A percentile compares a stretch with the other conserved stretches of the same genome.
Conservation (phyloP, 257 asterid genomes). For the Forsythia suspensa region DNA sequence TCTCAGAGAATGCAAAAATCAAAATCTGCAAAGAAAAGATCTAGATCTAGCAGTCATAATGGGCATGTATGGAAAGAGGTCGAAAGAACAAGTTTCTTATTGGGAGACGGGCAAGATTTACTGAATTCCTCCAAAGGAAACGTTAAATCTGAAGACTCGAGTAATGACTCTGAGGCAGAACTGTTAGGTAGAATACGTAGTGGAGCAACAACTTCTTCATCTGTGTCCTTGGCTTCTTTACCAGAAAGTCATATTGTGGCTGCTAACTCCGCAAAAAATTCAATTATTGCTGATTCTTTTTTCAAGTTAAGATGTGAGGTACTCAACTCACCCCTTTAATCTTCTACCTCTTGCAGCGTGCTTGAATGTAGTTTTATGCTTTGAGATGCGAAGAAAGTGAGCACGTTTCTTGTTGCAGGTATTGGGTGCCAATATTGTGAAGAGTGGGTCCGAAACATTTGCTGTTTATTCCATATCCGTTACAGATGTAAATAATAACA, state of each 20-base stretch:
- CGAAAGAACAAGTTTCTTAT: constrained; percentile 67
- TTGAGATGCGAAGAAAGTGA: constrained; percentile 21
- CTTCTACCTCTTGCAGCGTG: constrained; percentile 2
- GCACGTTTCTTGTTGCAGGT: constrained; percentile 56
- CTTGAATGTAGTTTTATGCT: constrained; percentile 19
- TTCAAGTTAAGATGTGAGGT: constrained; percentile 92
- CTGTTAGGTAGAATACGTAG: constrained; percentile 52
- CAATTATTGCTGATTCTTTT: constrained; percentile 69
- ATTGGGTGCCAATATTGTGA: constrained; percentile 83
- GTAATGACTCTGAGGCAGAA: constrained; percentile 84
- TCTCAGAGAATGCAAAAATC: constrained; percentile 48
- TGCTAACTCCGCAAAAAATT: constrained; percentile 58
- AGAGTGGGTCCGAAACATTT: constrained; percentile 86
- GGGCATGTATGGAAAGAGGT: constrained; percentile 84
- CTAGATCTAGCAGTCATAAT: constrained; percentile 52
- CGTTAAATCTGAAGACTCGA: constrained; percentile 51
- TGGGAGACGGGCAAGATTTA: constrained; percentile 75
- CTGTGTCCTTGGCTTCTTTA: constrained; percentile 59
- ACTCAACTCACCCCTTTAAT: constrained; percentile 24
- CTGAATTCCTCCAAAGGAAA: constrained; percentile 47
- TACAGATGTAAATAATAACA: constrained; percentile 69
- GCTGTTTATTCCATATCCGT: constrained; percentile 89
- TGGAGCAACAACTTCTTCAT: constrained; percentile 74
- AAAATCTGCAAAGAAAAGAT: constrained; percentile 64
- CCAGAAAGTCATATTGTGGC: constrained; percentile 58